These are phyloP conservation scores for Lyophyllum atratum DNA, from an alignment of 768 basidiomycete species.

Conservation along the genomic window DNA sequence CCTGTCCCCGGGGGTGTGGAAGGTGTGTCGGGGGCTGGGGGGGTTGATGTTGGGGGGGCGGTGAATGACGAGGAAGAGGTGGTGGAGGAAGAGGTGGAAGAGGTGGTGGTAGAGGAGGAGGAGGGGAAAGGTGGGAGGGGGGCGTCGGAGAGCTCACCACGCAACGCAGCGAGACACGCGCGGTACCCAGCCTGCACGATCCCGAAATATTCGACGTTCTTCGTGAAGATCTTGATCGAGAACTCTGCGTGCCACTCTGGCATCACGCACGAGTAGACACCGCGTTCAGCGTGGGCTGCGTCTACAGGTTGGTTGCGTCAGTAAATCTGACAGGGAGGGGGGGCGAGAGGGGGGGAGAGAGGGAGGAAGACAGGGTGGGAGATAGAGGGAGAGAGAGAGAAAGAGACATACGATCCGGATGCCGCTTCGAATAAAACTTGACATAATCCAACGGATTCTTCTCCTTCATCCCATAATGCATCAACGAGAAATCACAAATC, in stretches of 20 bases:
- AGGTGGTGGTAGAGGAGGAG: too few relatives aligned
- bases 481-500: slow-evolving; percentile 59
- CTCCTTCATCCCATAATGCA: slow-evolving; percentile 80
- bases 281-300: slow-evolving; percentile 43
- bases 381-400: not conserved
- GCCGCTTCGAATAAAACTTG: slow-evolving; percentile 73
- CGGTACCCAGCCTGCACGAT: slow-evolving; percentile 73
- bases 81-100: slow-evolving; percentile 13
- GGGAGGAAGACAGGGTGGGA: not conserved
- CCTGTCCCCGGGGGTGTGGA: slow-evolving; percentile 37
- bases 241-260: slow-evolving; percentile 70
- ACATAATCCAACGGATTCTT: slow-evolving; percentile 69
- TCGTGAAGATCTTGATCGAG: slow-evolving; percentile 70
- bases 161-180: slow-evolving; percentile 32
- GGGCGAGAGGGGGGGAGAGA: too few relatives aligned
- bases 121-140: not conserved
- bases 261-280: slow-evolving; percentile 66
- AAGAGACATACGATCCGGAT: slow-evolving; percentile 50
- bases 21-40: slow-evolving; percentile 39
- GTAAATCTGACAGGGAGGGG: too few relatives aligned
- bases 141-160: slow-evolving; percentile 7
- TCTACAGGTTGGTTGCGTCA: slow-evolving; percentile 36
- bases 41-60: slow-evolving; percentile 23
- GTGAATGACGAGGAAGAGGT: not conserved
- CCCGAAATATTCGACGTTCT: slow-evolving; percentile 55